phyloP scores from a whole-genome alignment of 805 yeast genomes.

The Metschnikowia hibisci region DNA sequence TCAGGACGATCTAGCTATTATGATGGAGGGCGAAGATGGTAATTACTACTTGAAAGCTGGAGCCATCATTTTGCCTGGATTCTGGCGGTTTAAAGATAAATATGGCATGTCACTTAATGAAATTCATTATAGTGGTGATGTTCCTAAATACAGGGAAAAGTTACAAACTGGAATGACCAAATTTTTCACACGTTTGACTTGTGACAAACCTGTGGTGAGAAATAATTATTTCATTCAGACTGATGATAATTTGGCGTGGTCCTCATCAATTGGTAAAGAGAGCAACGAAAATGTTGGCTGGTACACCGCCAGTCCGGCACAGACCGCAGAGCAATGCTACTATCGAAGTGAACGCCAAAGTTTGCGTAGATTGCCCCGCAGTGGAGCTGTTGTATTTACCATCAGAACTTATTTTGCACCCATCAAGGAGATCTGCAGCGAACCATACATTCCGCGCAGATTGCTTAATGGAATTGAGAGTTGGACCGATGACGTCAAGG shows the following conservation, averaged over 20 bases:
- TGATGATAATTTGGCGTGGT: conserved; percentile 62
- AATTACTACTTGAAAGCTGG: conserved; percentile 57
- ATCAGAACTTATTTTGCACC: conserved; percentile 63
- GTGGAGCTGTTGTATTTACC: conserved; percentile 58
- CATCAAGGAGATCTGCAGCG: conserved; percentile 48
- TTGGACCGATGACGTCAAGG: conserved; percentile 59
- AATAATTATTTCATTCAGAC: conserved; percentile 66
- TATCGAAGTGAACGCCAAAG: conserved; percentile 66
- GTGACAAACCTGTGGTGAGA: conserved; percentile 62
- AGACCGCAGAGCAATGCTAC: conserved; percentile 42
- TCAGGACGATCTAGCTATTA: conserved; percentile 66
- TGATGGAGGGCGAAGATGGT: conserved; percentile 59
- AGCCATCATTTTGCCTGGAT: conserved; percentile 61
- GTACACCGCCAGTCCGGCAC: conserved; percentile 56
- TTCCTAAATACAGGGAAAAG: conserved; percentile 59
- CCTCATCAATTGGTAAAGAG: conserved; percentile 59
- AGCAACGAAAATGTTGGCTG: conserved; percentile 50
- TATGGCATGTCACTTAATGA: conserved; percentile 49
- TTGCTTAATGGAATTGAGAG: conserved; percentile 54
- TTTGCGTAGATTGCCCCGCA: conserved; percentile 54
- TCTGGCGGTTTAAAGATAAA: conserved; percentile 66
- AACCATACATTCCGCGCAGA: conserved; percentile 60
- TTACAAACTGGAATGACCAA: conserved; percentile 62
- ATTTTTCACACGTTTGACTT: conserved; percentile 52
- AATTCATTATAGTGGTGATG: conserved; percentile 65